Percentiles rank a stretch among this genome's conserved stretches.
Evolutionary conservation across 495 filamentous ascomycete species (phyloP).

Genomic region (Penicillium alfredii): DNA sequence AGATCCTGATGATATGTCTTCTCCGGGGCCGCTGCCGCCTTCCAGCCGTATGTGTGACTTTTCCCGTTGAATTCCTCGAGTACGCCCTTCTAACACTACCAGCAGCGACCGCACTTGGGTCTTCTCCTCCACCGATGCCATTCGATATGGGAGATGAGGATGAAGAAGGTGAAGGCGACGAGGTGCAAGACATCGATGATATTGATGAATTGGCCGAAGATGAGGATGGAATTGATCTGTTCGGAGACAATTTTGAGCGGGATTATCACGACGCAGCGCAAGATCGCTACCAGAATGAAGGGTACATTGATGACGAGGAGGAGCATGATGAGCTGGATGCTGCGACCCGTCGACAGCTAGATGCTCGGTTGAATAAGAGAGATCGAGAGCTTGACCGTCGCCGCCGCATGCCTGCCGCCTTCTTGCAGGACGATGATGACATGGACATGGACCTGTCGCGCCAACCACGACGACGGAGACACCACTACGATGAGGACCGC

Average conservation of each 20-base stretch:
- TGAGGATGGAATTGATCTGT: constrained; percentile 88
- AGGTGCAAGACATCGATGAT: constrained; percentile 82
- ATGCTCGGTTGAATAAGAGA: constrained; percentile 74
- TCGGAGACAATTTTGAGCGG: constrained; percentile 79
- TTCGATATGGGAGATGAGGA: constrained; percentile 61
- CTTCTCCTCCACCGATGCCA: constrained; percentile 49
- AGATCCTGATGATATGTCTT: constrained; percentile 69
- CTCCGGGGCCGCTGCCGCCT: constrained; percentile 57
- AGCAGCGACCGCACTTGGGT: constrained; percentile 25
- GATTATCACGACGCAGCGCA: constrained; percentile 64
- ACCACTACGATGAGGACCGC: constrained; percentile 87
- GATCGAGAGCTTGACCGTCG: constrained; percentile 73
- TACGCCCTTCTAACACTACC: constrained; percentile 18
- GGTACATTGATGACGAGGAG: constrained; percentile 74
- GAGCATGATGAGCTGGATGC: constrained; percentile 70
- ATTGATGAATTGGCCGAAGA: constrained; percentile 96
- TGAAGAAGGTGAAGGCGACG: constrained; percentile 65
- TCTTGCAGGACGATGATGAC: constrained; percentile 85
- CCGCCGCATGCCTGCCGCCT: constrained; percentile 73
- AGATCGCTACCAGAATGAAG: constrained; percentile 58
- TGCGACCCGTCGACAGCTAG: constrained; percentile 67
- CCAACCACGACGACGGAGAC: constrained; percentile 71
- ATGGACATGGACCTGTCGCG: constrained; percentile 73
- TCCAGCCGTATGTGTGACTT: constrained; percentile 56
- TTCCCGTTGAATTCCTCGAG: constrained; percentile 18